Conservation (phyloP, 176 grass and related monocot genomes). For the Coix lacrymajobi region DNA sequence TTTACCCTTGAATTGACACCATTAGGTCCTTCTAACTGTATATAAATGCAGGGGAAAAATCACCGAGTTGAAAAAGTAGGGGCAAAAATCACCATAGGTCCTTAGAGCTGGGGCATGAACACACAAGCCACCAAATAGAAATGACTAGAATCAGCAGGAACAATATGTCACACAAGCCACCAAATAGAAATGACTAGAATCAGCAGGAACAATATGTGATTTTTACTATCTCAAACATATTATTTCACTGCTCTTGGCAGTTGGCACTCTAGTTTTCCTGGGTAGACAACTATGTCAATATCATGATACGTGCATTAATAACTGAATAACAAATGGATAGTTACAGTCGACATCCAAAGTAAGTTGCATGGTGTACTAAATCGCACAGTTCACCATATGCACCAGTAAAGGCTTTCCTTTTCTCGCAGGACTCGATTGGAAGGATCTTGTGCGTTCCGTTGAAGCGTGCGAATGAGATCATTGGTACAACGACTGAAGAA, state of each 20-base stretch:
- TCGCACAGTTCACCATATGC: background rate
- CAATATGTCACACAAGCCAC: background rate
- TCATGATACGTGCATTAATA: background rate
- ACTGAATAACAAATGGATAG: background rate
- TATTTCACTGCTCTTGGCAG: background rate
- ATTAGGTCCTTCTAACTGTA: too few species aligned
- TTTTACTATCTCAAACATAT: background rate
- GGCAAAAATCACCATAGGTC: background rate
- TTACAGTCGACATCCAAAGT: background rate
- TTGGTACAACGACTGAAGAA: conserved; percentile 88
- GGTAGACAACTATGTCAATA: background rate
- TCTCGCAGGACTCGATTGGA: conserved; percentile 58
- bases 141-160: background rate
- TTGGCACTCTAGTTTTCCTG: background rate
- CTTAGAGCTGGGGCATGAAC: background rate
- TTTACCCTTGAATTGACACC: too few species aligned
- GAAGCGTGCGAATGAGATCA: conserved; percentile 80
- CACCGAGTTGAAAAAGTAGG: background rate
- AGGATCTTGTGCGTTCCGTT: conserved; percentile 45
- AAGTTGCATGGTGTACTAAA: background rate
- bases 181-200: background rate
- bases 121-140: background rate
- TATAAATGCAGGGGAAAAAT: too few species aligned
- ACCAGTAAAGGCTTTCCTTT: background rate
- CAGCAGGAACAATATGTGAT: background rate